Evolutionary conservation across 2,329 filamentous ascomycete genomes (phyloP).

Genomic region (Blastomyces silverae): DNA sequence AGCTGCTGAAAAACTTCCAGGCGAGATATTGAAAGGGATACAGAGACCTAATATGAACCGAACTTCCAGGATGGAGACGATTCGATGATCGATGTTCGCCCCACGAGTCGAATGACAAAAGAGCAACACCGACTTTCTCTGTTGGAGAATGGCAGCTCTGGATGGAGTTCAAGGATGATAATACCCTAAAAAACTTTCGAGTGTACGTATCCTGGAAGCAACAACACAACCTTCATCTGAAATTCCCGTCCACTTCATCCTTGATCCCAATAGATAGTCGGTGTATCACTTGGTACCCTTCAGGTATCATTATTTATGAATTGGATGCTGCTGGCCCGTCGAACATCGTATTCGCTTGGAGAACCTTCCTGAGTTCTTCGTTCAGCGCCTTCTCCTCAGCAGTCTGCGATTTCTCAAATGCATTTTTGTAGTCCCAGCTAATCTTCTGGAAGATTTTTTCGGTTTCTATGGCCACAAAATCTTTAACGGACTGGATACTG

Average conservation of each 20-base stretch:
- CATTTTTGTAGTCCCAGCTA: conserved; percentile 4
- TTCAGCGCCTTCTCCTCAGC: neutral
- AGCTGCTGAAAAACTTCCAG: no score
- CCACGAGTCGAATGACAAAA: no score
- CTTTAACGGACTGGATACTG: neutral
- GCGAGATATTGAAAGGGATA: no score
- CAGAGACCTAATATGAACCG: no score
- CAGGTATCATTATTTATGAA: neutral
- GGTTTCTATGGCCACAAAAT: neutral
- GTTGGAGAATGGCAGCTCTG: no score
- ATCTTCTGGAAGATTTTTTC: conserved; percentile 5
- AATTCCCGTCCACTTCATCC: neutral
- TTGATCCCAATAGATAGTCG: neutral
- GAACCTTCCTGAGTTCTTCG: neutral
- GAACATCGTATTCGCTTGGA: neutral
- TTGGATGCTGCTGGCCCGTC: neutral
- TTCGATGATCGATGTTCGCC: neutral
- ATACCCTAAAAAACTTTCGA: no score
- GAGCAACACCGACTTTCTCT: no score
- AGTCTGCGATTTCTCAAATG: neutral
- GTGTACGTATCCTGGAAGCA: no score
- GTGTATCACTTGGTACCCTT: no score
- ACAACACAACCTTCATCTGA: no score
- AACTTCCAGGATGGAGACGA: no score
- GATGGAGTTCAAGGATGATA: no score